A percentile compares a stretch with the other conserved stretches of the same genome.
phyloP scores from a whole-genome alignment of 78 protist genomes.

The Bodo saltans region DNA sequence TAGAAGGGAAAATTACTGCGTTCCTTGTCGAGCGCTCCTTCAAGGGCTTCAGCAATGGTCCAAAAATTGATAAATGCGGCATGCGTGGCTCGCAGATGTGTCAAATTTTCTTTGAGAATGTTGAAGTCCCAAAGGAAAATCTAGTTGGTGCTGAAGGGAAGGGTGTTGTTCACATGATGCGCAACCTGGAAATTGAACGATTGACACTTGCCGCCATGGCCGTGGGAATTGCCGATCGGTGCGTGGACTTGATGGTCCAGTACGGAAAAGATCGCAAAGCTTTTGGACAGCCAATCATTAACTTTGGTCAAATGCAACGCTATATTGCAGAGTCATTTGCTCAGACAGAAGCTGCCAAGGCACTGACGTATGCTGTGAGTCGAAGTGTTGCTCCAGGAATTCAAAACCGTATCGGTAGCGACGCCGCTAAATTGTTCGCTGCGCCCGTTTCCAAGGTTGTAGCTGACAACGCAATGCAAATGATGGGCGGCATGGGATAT shows the following conservation, averaged over 20 bases:
- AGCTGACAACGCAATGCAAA: conserved; percentile 78
- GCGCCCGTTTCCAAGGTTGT: conserved; percentile 82
- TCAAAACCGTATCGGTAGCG: conserved; percentile 13
- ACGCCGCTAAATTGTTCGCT: conserved; percentile 47
- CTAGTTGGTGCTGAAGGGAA: conserved; percentile 63
- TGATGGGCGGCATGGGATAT: conserved; percentile 88
- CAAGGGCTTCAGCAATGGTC: conserved; percentile 79
- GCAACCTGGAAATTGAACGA: conserved; percentile 85
- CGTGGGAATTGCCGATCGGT: conserved; percentile 76
- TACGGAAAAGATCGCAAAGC: conserved; percentile 76
- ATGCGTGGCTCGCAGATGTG: conserved; percentile 92
- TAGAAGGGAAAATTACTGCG: conserved; percentile 73
- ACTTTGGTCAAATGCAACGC: conserved; percentile 80
- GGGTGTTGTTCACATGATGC: conserved; percentile 85
- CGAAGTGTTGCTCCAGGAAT: neutral
- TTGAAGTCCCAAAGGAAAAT: conserved; percentile 70
- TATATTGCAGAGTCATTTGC: conserved; percentile 70
- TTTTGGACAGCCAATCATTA: conserved; percentile 76
- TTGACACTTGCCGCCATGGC: conserved; percentile 84
- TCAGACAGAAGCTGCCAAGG: conserved; percentile 22
- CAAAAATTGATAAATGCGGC: conserved; percentile 88
- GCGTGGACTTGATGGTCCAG: conserved; percentile 72
- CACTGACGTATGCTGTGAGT: neutral
- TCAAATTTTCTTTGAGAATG: conserved; percentile 62
- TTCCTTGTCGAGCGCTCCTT: conserved; percentile 63